Conservation (phyloP, 176 grass and related monocot genomes). For the Bromus sterilis region DNA sequence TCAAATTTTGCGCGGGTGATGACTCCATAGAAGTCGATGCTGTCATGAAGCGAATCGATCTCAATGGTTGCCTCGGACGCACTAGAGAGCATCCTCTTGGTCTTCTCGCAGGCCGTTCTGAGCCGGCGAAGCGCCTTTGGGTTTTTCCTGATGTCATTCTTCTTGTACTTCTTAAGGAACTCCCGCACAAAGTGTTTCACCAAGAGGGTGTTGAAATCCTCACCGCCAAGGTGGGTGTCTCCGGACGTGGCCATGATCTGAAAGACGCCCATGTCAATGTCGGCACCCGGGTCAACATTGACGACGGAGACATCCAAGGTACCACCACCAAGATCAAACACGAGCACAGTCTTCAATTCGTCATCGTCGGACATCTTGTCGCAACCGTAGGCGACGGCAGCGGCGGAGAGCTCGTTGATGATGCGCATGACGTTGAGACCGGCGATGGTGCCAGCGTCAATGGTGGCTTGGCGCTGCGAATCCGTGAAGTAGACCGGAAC, state of each 20-base stretch:
- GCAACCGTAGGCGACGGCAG: not conserved
- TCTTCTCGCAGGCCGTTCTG: not conserved
- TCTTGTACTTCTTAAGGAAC: not conserved
- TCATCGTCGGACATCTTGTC: not conserved
- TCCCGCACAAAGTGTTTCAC: not conserved
- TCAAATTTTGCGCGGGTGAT: constrained; percentile 67
- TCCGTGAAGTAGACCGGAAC: not conserved
- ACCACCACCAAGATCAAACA: not conserved
- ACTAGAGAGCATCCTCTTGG: not conserved
- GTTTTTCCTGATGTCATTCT: not conserved
- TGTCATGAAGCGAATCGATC: constrained; percentile 54
- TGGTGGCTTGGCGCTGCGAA: not conserved
- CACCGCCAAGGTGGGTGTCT: not conserved
- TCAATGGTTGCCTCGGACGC: not conserved
- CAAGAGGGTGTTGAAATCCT: not conserved
- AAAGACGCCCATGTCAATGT: not conserved
- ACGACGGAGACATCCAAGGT: not conserved
- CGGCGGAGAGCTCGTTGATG: not conserved
- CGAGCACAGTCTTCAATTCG: not conserved
- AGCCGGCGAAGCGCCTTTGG: not conserved
- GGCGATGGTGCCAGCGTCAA: not conserved
- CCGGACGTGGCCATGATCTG: not conserved
- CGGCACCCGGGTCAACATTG: not conserved
- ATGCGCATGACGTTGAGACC: not conserved
- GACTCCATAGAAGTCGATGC: constrained; percentile 48